Percentiles rank a stretch among this genome's conserved stretches.
Conservation (phyloP, 23 red algal species). For the Pyropia haitanensis region DNA sequence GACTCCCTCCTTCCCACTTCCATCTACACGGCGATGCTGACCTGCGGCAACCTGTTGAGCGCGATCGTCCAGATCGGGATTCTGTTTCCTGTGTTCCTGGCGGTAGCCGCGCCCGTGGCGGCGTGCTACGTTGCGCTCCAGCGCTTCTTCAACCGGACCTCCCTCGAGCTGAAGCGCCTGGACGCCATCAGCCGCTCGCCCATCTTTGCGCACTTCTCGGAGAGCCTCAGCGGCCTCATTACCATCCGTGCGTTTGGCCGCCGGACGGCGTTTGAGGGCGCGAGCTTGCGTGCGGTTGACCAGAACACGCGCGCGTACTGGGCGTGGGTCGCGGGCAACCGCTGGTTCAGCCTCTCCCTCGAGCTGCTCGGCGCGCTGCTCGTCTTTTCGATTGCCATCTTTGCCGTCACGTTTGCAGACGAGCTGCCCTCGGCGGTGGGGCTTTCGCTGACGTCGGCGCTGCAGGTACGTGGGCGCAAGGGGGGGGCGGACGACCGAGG, state of each 20-base stretch:
- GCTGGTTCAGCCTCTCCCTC: conserved; percentile 68
- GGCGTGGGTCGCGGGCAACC: conserved; percentile 40
- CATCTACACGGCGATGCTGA: conserved; percentile 10
- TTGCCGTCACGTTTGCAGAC: conserved; percentile 41
- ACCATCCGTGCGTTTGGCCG: conserved; percentile 73
- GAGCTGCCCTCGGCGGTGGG: conserved; percentile 22
- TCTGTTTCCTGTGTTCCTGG: conserved; percentile 61
- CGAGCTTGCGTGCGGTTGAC: conserved; percentile 55
- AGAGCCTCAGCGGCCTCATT: conserved; percentile 55
- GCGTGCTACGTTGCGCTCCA: conserved; percentile 23
- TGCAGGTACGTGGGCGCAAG: conserved; percentile 16
- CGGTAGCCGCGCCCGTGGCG: conserved; percentile 17
- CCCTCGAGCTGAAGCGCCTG: conserved; percentile 52
- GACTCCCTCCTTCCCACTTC: conserved; percentile 32
- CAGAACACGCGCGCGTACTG: conserved; percentile 68
- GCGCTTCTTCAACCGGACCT: conserved; percentile 38
- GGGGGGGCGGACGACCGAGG: background rate
- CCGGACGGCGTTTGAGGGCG: background rate
- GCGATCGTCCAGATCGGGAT: conserved; percentile 17
- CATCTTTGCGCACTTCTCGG: conserved; percentile 80
- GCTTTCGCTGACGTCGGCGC: conserved; percentile 66
- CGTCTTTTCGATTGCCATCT: conserved; percentile 68
- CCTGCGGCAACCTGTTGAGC: conserved; percentile 15
- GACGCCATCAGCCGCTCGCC: conserved; percentile 62
- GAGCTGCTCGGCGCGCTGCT: conserved; percentile 69